phyloP scores from a whole-genome alignment of 495 filamentous ascomycete species.

The Penicillium lagena region DNA sequence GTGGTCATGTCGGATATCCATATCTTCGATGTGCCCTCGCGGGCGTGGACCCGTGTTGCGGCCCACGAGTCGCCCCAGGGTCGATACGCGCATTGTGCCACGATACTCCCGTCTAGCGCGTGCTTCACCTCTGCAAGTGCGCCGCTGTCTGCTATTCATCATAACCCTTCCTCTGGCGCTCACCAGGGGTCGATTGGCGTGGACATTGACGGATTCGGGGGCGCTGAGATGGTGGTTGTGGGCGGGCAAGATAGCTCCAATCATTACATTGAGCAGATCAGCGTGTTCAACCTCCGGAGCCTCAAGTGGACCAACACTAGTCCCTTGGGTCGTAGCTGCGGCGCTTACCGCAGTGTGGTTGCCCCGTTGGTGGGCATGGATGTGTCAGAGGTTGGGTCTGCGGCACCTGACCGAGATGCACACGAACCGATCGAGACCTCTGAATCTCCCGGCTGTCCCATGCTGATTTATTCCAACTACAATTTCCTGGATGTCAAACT shows the following conservation, averaged over 20 bases:
- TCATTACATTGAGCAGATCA: constrained; percentile 97
- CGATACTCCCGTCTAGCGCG: constrained; percentile 82
- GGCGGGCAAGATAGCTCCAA: constrained; percentile 97
- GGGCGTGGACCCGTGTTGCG: constrained; percentile 78
- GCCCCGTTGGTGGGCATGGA: constrained; percentile 67
- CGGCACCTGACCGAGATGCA: constrained; percentile 28
- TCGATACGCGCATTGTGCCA: constrained; percentile 93
- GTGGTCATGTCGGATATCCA: constrained; percentile 98
- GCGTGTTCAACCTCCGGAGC: constrained; percentile 95
- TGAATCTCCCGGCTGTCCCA: constrained; percentile 61
- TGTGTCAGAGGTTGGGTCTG: constrained; percentile 64
- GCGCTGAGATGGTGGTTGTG: constrained; percentile 95
- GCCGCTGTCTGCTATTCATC: constrained; percentile 76
- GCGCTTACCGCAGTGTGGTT: constrained; percentile 92
- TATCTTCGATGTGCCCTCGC: constrained; percentile 84
- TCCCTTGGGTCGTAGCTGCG: constrained; percentile 79
- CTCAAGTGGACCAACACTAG: constrained; percentile 91
- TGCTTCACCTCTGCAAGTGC: constrained; percentile 77
- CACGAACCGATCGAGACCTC: constrained; percentile 31
- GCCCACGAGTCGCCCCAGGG: constrained; percentile 82
- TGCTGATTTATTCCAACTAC: constrained; percentile 98
- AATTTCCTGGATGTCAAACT: constrained; percentile 97
- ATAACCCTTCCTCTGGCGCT: constrained; percentile 73
- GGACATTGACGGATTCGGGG: constrained; percentile 80
- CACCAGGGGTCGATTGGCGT: constrained; percentile 84